phyloP scores from a whole-genome alignment of 371 early-diverging fungal species.

The Capillidium rhysosporum region DNA sequence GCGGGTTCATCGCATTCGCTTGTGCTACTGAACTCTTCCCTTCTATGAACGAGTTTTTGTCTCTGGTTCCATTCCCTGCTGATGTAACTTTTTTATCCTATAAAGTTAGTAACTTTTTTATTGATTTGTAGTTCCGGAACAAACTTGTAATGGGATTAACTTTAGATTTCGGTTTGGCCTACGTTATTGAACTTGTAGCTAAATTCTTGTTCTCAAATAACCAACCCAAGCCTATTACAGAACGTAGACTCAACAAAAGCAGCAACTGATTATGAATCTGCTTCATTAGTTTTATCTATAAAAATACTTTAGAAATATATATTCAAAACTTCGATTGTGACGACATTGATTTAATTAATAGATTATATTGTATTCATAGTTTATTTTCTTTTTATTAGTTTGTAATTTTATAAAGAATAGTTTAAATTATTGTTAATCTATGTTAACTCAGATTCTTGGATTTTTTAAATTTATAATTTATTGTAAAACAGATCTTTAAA shows the following conservation, averaged over 20 bases:
- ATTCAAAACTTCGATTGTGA: too few relatives aligned
- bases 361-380: too few relatives aligned
- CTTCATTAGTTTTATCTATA: too few relatives aligned
- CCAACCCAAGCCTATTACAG: constrained; percentile 33
- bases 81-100: constrained; percentile 23
- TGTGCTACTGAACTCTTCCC: constrained; percentile 79
- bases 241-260: neutral
- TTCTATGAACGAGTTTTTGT: constrained; percentile 78
- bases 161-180: constrained; percentile 49
- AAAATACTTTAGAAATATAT: too few relatives aligned
- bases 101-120: neutral
- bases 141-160: constrained; percentile 43
- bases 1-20: constrained; percentile 68
- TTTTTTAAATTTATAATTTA: too few relatives aligned
- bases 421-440: too few relatives aligned
- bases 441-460: too few relatives aligned
- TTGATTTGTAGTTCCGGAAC: constrained; percentile 49
- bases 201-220: constrained; percentile 47
- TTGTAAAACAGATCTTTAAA: too few relatives aligned
- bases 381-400: too few relatives aligned
- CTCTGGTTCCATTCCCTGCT: constrained; percentile 78
- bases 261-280: too few relatives aligned
- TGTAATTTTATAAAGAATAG: too few relatives aligned
- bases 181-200: constrained; percentile 36
- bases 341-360: too few relatives aligned